Evolutionary conservation across 345 rosid species (phyloP).

Genomic region (Aquilaria sinensis): DNA sequence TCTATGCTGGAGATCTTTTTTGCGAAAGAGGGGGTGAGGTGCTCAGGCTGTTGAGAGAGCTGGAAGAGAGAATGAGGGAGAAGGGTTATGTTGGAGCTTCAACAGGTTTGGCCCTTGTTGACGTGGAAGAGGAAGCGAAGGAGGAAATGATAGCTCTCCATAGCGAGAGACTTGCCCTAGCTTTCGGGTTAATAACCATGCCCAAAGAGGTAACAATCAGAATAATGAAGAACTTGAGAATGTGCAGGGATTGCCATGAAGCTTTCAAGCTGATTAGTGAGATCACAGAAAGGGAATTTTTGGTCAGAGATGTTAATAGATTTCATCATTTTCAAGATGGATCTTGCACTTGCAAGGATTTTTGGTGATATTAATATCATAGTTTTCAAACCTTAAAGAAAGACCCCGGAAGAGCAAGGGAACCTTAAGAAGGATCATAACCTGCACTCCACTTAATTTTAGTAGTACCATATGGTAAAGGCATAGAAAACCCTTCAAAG

Average conservation of each 20-base stretch:
- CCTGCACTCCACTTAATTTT: too few species aligned
- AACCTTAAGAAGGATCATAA: too few species aligned
- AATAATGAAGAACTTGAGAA: conserved; percentile 69
- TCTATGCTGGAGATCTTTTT: conserved; percentile 51
- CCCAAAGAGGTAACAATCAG: conserved; percentile 38
- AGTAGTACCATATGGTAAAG: not conserved
- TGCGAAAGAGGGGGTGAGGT: conserved; percentile 36
- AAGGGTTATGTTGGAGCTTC: conserved; percentile 42
- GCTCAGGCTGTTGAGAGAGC: conserved; percentile 37
- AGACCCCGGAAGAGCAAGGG: too few species aligned
- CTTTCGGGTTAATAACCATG: conserved; percentile 43
- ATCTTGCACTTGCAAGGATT: conserved; percentile 54
- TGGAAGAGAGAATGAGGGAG: conserved; percentile 51
- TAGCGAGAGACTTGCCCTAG: conserved; percentile 71
- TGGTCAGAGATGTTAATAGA: conserved; percentile 71
- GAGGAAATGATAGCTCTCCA: conserved; percentile 53
- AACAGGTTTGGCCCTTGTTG: conserved; percentile 40
- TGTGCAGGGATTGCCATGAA: conserved; percentile 67
- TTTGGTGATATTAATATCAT: conserved; percentile 36
- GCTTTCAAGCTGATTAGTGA: conserved; percentile 64
- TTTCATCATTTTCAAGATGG: conserved; percentile 63
- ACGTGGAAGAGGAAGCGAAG: conserved; percentile 61
- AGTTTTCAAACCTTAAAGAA: too few species aligned
- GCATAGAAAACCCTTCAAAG: conserved; percentile 8
- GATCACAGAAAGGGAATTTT: conserved; percentile 48